Conservation (phyloP, 2,329 filamentous ascomycete genomes). For the Chaetomium sp. region DNA sequence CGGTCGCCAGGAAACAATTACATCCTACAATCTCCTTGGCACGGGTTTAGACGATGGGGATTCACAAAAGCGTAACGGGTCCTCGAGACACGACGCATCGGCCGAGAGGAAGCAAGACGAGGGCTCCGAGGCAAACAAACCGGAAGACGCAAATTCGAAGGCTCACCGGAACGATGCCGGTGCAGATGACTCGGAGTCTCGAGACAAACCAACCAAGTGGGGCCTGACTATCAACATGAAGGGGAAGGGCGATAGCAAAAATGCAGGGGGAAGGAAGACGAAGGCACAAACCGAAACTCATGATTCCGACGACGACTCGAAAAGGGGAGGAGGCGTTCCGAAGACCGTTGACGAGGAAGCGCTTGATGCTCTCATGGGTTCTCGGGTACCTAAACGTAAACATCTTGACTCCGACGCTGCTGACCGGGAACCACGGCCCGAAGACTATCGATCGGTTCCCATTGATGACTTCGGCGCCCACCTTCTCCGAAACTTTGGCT, state of each 20-base stretch:
- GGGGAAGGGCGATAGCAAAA: slow-evolving; percentile 16
- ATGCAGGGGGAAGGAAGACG: neutral
- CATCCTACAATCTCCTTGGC: slow-evolving; percentile 32
- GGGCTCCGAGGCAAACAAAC: neutral
- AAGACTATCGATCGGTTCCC: slow-evolving; percentile 84
- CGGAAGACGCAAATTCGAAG: neutral
- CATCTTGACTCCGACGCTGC: slow-evolving; percentile 70
- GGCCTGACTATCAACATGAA: slow-evolving; percentile 52
- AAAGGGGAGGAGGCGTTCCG: slow-evolving; percentile 4
- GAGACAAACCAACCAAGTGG: slow-evolving; percentile 59
- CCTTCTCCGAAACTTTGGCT: slow-evolving; percentile 89
- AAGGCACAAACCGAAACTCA: slow-evolving; percentile 7
- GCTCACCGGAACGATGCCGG: neutral
- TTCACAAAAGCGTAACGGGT: neutral
- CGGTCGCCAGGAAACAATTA: slow-evolving; percentile 50
- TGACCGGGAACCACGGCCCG: slow-evolving; percentile 69
- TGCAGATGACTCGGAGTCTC: slow-evolving; percentile 36
- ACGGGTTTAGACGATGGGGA: slow-evolving; percentile 18
- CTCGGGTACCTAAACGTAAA: slow-evolving; percentile 41
- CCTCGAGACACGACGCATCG: neutral
- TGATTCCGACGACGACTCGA: slow-evolving; percentile 29
- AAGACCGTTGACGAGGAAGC: slow-evolving; percentile 55
- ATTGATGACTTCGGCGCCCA: slow-evolving; percentile 95
- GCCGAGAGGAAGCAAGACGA: neutral
- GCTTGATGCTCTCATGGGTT: slow-evolving; percentile 66